A percentile compares a stretch with the other conserved stretches of the same genome.
These are phyloP conservation scores for Fusarium longipes DNA, from an alignment of 2,329 filamentous ascomycete species.

Conservation along the genomic window DNA sequence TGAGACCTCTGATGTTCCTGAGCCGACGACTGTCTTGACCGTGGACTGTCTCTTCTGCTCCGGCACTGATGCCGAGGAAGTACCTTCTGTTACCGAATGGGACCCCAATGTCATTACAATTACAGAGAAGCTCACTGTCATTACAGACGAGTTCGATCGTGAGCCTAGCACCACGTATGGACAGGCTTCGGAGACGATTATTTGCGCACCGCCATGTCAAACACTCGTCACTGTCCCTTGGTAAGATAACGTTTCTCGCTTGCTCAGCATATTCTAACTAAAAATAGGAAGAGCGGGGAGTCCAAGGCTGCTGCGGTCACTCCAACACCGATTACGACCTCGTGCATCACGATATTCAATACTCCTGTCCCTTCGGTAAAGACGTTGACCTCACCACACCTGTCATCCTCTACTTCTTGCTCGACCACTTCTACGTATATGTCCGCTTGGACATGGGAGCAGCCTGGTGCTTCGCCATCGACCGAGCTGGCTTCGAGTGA, in stretches of 20 bases:
- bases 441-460: slow-evolving; percentile 19
- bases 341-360: slow-evolving; percentile 38
- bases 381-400: neutral
- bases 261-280: slow-evolving; percentile 7
- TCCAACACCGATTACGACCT: slow-evolving; percentile 23
- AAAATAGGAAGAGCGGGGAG: slow-evolving; percentile 21
- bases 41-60: slow-evolving; percentile 38
- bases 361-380: slow-evolving; percentile 9
- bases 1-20: slow-evolving; percentile 4
- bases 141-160: neutral
- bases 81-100: neutral
- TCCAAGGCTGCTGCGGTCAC: slow-evolving; percentile 14
- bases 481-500: slow-evolving; percentile 15
- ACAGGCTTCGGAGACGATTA: slow-evolving; percentile 28
- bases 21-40: slow-evolving; percentile 21
- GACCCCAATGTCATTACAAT: neutral
- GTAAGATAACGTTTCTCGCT: slow-evolving; percentile 13
- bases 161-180: neutral
- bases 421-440: slow-evolving; percentile 1
- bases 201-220: slow-evolving; percentile 38
- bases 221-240: slow-evolving; percentile 38
- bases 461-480: slow-evolving; percentile 2
- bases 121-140: neutral
- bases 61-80: slow-evolving; percentile 5
- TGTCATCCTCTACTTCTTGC: slow-evolving; percentile 10